Evolutionary conservation across 1,284 basidiomycete genomes (phyloP), one percentile per base, ranked within the genome.

Genomic region (Somion occarium): DNA sequence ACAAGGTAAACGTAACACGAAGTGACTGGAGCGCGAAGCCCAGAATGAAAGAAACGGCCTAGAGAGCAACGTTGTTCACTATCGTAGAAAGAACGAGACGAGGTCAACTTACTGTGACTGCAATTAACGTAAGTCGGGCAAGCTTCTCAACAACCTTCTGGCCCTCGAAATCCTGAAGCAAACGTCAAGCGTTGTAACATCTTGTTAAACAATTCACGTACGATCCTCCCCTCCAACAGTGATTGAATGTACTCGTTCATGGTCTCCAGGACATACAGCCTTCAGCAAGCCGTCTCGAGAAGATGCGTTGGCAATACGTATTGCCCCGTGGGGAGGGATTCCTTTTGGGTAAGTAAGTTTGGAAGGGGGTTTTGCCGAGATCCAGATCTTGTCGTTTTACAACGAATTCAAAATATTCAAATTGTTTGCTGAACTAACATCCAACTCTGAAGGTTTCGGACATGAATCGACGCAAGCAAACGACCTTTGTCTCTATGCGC

Each of bases 111-210:
- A 73, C 65, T 5, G 71, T 69, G 3, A 66, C 54, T 9, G 54
- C 63, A 27, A 68, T 58, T 19, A 74, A 54, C 7, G 70, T 71
- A 52, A 78, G 61, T 25, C 73, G 74, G 27, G 73, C 61, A 25
- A 85, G 70, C 47, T 69, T 61, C 53, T 89, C 87, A 0, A 79
- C 80, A 22, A 70, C 62, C 54, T 75, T 77, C 62, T 90, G 87
- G 1, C 87, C 87, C 58, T 81, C 76, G 66, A 88, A 90, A 63
- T 90, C 88, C 87, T 90, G 50, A 43, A 43, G 5, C 3, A 5
- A 3, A 22, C 3, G 42, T 43, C 7, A 43, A 24, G 15, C 4
- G 13, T 43, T 23, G 7, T 41, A 19, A 15, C 42, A 23, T 24
- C n/a, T 22, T 43, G 19, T 13, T 34, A 22, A 13, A 23, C 7